Conservation (phyloP, 305 asterid genomes). For the Fraxinus angustifolia region DNA sequence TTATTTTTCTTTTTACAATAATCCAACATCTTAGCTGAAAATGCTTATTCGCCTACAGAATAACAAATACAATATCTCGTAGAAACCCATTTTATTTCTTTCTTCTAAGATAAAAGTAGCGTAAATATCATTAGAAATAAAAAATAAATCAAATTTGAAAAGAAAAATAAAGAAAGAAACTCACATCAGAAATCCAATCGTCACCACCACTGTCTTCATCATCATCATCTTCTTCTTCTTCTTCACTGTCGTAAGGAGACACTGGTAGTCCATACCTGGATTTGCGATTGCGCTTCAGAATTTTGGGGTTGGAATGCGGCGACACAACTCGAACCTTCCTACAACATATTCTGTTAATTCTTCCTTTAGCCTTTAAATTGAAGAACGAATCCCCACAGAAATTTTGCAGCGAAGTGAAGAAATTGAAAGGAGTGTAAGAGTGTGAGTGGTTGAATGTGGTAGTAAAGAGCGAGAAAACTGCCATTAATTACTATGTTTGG, state of each 20-base stretch:
- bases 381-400: conserved; percentile 9
- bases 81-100: background rate
- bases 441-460: conserved; percentile 25
- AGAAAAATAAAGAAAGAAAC: conserved; percentile 16
- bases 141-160: background rate
- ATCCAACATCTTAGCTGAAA: background rate
- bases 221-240: conserved; percentile 29
- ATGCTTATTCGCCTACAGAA: background rate
- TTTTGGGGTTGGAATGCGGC: conserved; percentile 72
- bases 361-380: background rate
- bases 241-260: conserved; percentile 61
- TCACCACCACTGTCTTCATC: conserved; percentile 32
- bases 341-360: conserved; percentile 7
- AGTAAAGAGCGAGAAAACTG: conserved; percentile 31
- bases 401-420: conserved; percentile 13
- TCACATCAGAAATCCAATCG: conserved; percentile 54
- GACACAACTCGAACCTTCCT: conserved; percentile 42
- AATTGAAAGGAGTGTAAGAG: conserved; percentile 28
- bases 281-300: conserved; percentile 66
- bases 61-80: background rate
- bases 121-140: background rate
- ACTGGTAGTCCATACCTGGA: conserved; percentile 56
- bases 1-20: background rate
- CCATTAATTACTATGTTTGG: conserved; percentile 23
- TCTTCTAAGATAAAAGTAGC: conserved; percentile 1